These are phyloP conservation scores for Misopates orontium DNA, from an alignment of 257 asterid species.

Conservation along the genomic window DNA sequence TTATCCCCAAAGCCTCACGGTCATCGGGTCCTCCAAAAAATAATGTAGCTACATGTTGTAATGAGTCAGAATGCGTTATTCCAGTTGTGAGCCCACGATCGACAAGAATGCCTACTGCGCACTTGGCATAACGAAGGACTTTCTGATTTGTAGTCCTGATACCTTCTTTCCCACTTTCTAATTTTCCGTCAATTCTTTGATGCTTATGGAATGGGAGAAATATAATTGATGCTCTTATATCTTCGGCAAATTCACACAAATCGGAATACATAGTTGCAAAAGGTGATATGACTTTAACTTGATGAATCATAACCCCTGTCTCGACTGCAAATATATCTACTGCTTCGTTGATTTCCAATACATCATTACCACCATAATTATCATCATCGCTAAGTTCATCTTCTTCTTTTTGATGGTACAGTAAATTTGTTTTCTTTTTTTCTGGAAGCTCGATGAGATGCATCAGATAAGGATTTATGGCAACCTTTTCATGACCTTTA, in stretches of 20 bases:
- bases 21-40: conserved; percentile 97
- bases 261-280: conserved; percentile 63
- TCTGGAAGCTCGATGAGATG: conserved; percentile 93
- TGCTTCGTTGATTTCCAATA: conserved; percentile 88
- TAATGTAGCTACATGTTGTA: conserved; percentile 79
- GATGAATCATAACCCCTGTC: conserved; percentile 71
- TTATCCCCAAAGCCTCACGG: conserved; percentile 91
- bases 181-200: conserved; percentile 92
- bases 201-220: conserved; percentile 94
- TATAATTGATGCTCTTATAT: conserved; percentile 68
- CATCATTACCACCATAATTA: conserved; percentile 92
- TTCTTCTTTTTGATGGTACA: conserved; percentile 81
- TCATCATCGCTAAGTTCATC: conserved; percentile 92
- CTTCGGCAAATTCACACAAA: conserved; percentile 68
- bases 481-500: conserved; percentile 57
- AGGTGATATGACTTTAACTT: conserved; percentile 71
- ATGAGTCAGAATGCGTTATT: conserved; percentile 44
- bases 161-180: conserved; percentile 89
- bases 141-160: conserved; percentile 80
- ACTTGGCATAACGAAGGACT: conserved; percentile 75
- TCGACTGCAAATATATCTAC: conserved; percentile 75
- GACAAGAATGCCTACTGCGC: conserved; percentile 82
- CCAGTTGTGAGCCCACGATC: conserved; percentile 89
- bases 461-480: conserved; percentile 77
- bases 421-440: conserved; percentile 53